phyloP scores from a whole-genome alignment of 345 rosid genomes.

The Cardamine occulta region DNA sequence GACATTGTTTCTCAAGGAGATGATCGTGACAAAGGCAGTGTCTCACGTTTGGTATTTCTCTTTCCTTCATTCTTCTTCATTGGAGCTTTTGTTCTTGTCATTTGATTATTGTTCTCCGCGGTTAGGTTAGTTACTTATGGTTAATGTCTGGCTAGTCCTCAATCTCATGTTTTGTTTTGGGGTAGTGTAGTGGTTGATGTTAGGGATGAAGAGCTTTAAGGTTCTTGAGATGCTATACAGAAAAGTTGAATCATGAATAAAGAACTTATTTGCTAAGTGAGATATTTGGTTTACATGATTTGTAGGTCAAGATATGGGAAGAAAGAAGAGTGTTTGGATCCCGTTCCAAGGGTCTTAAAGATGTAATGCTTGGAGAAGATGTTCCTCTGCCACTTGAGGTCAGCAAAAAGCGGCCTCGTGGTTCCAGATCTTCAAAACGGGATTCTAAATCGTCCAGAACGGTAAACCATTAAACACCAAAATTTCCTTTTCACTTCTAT shows the following conservation, averaged over 20 bases:
- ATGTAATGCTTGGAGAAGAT: conserved; percentile 82
- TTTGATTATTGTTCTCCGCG: neutral
- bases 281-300: conserved; percentile 5
- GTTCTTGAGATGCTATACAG: conserved; percentile 14
- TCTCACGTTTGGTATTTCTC: conserved; percentile 68
- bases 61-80: neutral
- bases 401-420: conserved; percentile 75
- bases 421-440: conserved; percentile 76
- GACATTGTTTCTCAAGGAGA: conserved; percentile 72
- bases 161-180: neutral
- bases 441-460: conserved; percentile 83
- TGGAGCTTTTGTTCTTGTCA: neutral
- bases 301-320: conserved; percentile 91
- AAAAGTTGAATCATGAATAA: neutral
- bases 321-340: conserved; percentile 96
- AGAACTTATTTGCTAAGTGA: neutral
- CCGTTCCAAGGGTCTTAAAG: conserved; percentile 64
- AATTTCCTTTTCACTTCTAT: neutral
- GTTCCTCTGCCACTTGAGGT: conserved; percentile 71
- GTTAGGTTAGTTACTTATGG: neutral
- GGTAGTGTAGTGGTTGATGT: neutral
- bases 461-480: conserved; percentile 47
- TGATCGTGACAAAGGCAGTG: conserved; percentile 76
- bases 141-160: neutral
- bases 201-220: too few species aligned